A percentile compares a stretch with the other conserved stretches of the same genome.
Conservation (phyloP, 1,284 basidiomycete genomes). For the Afroboletus lepidellus region DNA sequence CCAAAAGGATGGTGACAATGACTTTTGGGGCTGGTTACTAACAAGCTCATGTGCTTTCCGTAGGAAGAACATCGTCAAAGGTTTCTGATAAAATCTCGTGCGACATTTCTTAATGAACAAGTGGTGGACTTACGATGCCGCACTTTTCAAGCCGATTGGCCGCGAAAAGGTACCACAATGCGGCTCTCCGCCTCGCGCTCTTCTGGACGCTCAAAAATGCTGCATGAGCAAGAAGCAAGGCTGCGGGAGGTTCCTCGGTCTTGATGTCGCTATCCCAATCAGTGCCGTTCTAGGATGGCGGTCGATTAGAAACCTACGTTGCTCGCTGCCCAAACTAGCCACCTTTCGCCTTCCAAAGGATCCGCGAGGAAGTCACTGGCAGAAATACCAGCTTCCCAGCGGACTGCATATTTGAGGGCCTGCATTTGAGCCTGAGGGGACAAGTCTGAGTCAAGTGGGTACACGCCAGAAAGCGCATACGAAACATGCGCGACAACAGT, state of each 20-base stretch:
- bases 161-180: conserved; percentile 72
- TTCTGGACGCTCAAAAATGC: conserved; percentile 65
- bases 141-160: conserved; percentile 75
- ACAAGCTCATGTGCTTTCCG: conserved; percentile 65
- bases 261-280: conserved; percentile 38
- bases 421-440: conserved; percentile 62
- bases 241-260: conserved; percentile 78
- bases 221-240: conserved; percentile 72
- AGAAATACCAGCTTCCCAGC: conserved; percentile 71
- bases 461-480: conserved; percentile 52
- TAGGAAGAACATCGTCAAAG: conserved; percentile 76
- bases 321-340: conserved; percentile 79
- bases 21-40: conserved; percentile 46
- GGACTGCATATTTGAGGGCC: conserved; percentile 62
- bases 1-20: conserved; percentile 76
- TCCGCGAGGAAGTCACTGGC: conserved; percentile 54
- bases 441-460: conserved; percentile 44
- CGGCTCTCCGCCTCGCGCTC: conserved; percentile 56
- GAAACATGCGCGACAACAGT: conserved; percentile 57
- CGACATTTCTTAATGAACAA: conserved; percentile 3
- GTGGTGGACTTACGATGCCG: conserved; percentile 59
- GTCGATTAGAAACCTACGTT: conserved; percentile 48
- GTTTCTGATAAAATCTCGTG: conserved; percentile 53
- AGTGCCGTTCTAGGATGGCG: conserved; percentile 14
- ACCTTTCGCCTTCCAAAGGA: conserved; percentile 69